Evolutionary conservation across 148 eudicot species (phyloP).

Genomic region (Simmondsia chinensis): DNA sequence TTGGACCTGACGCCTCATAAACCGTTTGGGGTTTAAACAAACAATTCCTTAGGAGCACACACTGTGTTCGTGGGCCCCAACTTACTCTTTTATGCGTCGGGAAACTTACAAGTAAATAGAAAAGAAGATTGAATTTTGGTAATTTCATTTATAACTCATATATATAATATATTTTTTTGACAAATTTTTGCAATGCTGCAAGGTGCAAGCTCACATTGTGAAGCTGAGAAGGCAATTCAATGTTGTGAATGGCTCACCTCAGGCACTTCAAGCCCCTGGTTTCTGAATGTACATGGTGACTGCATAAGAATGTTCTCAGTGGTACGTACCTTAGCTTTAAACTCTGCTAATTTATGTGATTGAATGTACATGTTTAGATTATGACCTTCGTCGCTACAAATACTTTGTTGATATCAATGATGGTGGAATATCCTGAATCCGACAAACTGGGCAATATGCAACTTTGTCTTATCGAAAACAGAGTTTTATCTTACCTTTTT

Average conservation of each 20-base stretch:
- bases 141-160: constrained; percentile 1
- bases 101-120: too few relatives aligned
- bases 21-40: too few relatives aligned
- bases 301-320: not conserved
- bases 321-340: not conserved
- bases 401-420: constrained; percentile 1
- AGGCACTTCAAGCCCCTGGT: constrained; percentile 27
- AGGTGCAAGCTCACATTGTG: constrained; percentile 73
- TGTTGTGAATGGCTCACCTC: constrained; percentile 37
- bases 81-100: too few relatives aligned
- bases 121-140: too few relatives aligned
- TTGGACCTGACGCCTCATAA: too few relatives aligned
- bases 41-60: too few relatives aligned
- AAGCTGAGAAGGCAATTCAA: constrained; percentile 59
- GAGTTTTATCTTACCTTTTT: too few relatives aligned
- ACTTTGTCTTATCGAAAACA: too few relatives aligned
- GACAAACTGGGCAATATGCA: too few relatives aligned
- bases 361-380: constrained; percentile 4
- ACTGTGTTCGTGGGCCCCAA: too few relatives aligned
- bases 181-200: constrained; percentile 5
- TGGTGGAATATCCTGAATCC: too few relatives aligned
- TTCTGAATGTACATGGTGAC: constrained; percentile 13
- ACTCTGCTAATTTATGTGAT: constrained; percentile 3
- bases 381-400: not conserved
- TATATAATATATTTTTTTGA: not conserved